These are phyloP conservation scores for Adiantum capillusveneris DNA, from an alignment of 75 land plant species.

Conservation along the genomic window DNA sequence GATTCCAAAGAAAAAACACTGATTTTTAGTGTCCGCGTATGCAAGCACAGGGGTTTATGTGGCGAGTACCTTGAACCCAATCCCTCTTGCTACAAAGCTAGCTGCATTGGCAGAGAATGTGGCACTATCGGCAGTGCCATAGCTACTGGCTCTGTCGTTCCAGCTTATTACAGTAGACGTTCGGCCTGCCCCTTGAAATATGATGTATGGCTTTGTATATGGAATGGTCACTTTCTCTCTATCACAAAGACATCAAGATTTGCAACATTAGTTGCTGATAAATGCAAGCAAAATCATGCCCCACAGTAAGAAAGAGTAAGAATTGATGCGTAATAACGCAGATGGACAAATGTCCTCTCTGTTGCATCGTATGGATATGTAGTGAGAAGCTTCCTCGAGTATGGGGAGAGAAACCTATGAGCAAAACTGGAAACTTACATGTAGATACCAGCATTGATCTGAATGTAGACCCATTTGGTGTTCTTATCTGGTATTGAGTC, in stretches of 20 bases:
- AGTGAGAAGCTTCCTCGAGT: background rate
- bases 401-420: background rate
- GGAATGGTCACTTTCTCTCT: conserved; percentile 35
- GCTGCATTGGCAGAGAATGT: conserved; percentile 47
- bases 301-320: too few relatives aligned
- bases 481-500: conserved; percentile 11
- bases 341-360: background rate
- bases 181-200: conserved; percentile 29
- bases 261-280: too few relatives aligned
- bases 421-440: conserved; percentile 1
- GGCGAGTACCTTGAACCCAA: conserved; percentile 81
- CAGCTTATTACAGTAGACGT: conserved; percentile 11
- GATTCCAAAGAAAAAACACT: background rate
- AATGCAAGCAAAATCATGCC: too few relatives aligned
- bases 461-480: conserved; percentile 16
- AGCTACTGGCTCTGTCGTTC: conserved; percentile 16
- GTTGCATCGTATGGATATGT: background rate
- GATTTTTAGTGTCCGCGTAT: background rate
- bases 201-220: conserved; percentile 20
- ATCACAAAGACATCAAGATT: too few relatives aligned
- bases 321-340: too few relatives aligned
- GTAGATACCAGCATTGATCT: conserved; percentile 19
- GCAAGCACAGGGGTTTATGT: too few relatives aligned
- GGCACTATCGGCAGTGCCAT: conserved; percentile 46
- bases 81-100: conserved; percentile 52